Conservation (phyloP, 306 rosid genomes). For the Dryas octopetala region DNA sequence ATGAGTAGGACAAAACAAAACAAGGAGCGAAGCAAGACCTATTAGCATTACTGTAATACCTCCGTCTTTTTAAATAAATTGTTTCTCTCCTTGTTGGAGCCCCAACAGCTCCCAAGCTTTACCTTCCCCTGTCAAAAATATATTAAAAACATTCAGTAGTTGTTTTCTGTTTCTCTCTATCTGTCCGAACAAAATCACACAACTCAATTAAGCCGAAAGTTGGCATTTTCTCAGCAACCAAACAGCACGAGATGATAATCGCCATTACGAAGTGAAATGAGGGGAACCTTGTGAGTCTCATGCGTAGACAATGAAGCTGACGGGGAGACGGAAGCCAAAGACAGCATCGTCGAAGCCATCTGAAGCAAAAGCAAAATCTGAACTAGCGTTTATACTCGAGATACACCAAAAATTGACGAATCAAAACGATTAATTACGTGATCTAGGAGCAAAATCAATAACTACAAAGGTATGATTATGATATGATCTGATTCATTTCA, state of each 20-base stretch:
- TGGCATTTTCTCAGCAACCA: conserved; percentile 18
- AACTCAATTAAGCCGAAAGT: background rate
- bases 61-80: conserved; percentile 34
- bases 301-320: conserved; percentile 47
- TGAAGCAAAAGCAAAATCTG: background rate
- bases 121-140: conserved; percentile 43
- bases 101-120: conserved; percentile 44
- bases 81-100: conserved; percentile 41
- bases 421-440: background rate
- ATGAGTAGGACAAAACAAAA: too few species aligned
- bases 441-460: background rate
- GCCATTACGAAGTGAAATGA: background rate
- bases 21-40: too few species aligned
- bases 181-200: background rate
- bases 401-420: background rate
- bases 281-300: conserved; percentile 48
- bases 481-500: background rate
- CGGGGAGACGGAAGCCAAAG: conserved; percentile 45
- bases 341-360: conserved; percentile 65
- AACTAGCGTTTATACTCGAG: background rate
- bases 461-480: background rate
- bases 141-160: background rate
- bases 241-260: background rate
- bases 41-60: conserved; percentile 26
- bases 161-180: background rate